phyloP scores from a whole-genome alignment of 2,329 filamentous ascomycete species.

The Beauveria scarabaeidicola region DNA sequence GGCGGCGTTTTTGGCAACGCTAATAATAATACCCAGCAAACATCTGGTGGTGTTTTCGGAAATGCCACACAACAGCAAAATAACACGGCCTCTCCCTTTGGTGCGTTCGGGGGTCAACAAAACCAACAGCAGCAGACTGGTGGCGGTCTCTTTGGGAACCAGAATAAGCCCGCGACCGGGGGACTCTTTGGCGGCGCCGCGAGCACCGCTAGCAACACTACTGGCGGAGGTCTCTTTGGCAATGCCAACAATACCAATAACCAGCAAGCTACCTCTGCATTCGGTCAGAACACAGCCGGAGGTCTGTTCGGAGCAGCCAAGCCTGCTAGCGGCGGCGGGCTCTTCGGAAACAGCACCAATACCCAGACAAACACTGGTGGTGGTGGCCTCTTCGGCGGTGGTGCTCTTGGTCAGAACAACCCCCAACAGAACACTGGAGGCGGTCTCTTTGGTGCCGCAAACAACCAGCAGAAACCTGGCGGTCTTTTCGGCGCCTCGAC shows the following conservation, averaged over 20 bases:
- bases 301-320: constrained; percentile 33
- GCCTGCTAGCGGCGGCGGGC: constrained; percentile 27
- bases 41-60: constrained; percentile 26
- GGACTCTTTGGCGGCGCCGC: constrained; percentile 35
- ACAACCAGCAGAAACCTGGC: constrained; percentile 32
- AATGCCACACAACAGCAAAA: constrained; percentile 20
- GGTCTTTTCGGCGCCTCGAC: constrained; percentile 45
- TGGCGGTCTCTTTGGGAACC: constrained; percentile 34
- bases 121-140: constrained; percentile 12
- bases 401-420: constrained; percentile 24
- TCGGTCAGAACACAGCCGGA: constrained; percentile 18
- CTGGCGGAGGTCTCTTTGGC: constrained; percentile 32
- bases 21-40: not conserved
- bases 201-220: constrained; percentile 26
- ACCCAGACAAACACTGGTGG: constrained; percentile 26
- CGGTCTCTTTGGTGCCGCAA: constrained; percentile 41
- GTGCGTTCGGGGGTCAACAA: constrained; percentile 2
- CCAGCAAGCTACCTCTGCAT: constrained; percentile 13
- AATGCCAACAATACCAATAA: constrained; percentile 21
- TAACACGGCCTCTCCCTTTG: constrained; percentile 17
- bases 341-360: constrained; percentile 31
- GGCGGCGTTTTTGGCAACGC: constrained; percentile 28
- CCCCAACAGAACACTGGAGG: constrained; percentile 30
- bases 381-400: constrained; percentile 37
- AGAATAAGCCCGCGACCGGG: constrained; percentile 18